Evolutionary conservation across 1,284 basidiomycete genomes (phyloP), one percentile per base, ranked within the genome.

Genomic region (Pseudozyma pruni): DNA sequence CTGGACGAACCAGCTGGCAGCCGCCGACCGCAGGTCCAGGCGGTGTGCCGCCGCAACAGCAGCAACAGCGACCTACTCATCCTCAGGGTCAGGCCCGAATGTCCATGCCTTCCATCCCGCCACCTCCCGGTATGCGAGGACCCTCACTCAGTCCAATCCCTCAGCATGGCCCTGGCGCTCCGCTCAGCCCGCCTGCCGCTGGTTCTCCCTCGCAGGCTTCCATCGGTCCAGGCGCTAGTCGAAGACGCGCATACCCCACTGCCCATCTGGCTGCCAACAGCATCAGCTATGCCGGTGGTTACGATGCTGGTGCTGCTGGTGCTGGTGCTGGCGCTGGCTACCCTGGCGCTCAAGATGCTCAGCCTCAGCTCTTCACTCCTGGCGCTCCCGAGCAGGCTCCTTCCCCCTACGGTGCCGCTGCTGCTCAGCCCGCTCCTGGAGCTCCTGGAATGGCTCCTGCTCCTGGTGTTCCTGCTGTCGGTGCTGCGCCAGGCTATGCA

Each of bases 211-310:
- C 41, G 37, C 81, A 47, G 83, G 84, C 56, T 77, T 76, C 64
- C 81, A 80, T 34, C 61, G 70, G 43, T 70, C 83, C 41, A 76
- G 83, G 78, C 79, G 68, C 74, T 85, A 69, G 86, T 37, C 72
- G 77, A 47, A 56, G 74, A 55, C 86, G 64, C 85, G 85, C 35
- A 33, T 83, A 84, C 71, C 79, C 85, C 44, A 81, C 84, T 84
- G 76, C 83, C 47, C 83, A 80, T 69, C 73, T 58, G 56, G 78
- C 74, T 17, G 74, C 74, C 62, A 81, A 73, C 80, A 83, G 75
- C 57, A 75, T 74, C 71, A 81, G 76, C 72, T 82, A 75, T 35
- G 84, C 68, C 75, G 82, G 55, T 79, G 82, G 41, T 78, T 84
- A 44, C 79, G 81, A 69, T 17, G 86, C 63, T 11, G 72, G 82